Evolutionary conservation across 2,329 filamentous ascomycete genomes (phyloP).

Genomic region (Aspergillus pseudoglaucus): DNA sequence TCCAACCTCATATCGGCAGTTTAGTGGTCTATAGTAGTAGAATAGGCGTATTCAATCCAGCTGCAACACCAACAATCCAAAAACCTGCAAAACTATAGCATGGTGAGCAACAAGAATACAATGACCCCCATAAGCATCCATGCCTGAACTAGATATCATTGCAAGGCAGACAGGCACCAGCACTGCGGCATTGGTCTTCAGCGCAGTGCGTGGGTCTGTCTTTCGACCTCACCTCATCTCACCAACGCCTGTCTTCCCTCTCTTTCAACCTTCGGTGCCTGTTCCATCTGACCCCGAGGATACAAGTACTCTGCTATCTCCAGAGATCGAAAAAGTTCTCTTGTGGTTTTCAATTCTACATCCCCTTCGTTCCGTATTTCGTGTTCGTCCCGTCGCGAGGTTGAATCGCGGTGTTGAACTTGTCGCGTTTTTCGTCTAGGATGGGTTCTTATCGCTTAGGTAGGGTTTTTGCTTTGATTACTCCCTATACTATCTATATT

Average conservation of each 20-base stretch:
- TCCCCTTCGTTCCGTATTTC: background rate
- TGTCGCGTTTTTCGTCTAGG: background rate
- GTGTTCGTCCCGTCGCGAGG: background rate
- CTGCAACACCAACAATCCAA: too few species aligned
- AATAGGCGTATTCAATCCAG: too few species aligned
- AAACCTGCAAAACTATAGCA: too few species aligned
- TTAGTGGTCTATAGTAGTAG: too few species aligned
- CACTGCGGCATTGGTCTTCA: conserved; percentile 18
- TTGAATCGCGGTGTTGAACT: background rate
- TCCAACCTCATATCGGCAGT: too few species aligned
- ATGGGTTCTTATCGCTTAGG: conserved; percentile 14
- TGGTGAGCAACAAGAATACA: too few species aligned
- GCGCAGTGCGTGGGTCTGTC: conserved; percentile 13
- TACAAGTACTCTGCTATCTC: too few species aligned
- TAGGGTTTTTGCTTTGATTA: conserved; percentile 2
- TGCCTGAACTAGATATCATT: too few species aligned
- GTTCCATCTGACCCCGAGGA: background rate
- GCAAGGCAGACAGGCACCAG: background rate
- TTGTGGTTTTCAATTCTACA: background rate
- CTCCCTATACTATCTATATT: too few species aligned
- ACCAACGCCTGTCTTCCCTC: background rate
- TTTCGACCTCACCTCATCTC: background rate
- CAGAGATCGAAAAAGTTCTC: background rate
- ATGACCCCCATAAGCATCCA: too few species aligned
- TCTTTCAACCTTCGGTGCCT: background rate